Conservation (phyloP, 164 flowering plant genomes). For the Stephania cephalantha region DNA sequence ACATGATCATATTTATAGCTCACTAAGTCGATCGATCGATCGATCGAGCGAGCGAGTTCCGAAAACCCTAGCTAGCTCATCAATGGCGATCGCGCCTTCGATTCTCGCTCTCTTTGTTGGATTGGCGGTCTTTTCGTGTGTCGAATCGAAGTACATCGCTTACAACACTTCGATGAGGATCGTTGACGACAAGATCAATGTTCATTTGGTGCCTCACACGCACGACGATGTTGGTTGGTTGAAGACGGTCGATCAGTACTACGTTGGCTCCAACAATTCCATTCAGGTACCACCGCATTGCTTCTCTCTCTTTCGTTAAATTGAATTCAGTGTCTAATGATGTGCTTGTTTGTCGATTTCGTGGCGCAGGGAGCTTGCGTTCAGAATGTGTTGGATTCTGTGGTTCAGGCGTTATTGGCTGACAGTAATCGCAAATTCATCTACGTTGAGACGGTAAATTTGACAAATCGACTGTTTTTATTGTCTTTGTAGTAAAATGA, state of each 20-base stretch:
- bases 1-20: background rate
- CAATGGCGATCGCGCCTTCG: constrained; percentile 1
- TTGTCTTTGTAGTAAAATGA: background rate
- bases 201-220: constrained; percentile 81
- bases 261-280: constrained; percentile 73
- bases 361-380: constrained; percentile 53
- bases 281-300: constrained; percentile 45
- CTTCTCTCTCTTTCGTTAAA: background rate
- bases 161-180: constrained; percentile 54
- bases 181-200: constrained; percentile 61
- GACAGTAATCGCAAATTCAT: constrained; percentile 77
- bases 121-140: constrained; percentile 1
- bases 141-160: constrained; percentile 38
- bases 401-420: constrained; percentile 60
- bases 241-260: constrained; percentile 92
- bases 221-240: constrained; percentile 96
- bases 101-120: background rate
- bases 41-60: too few relatives aligned
- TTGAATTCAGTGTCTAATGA: background rate
- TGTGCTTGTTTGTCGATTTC: background rate
- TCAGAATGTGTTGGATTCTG: constrained; percentile 79
- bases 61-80: background rate
- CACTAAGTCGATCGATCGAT: background rate
- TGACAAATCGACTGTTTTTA: background rate
- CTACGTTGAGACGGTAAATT: constrained; percentile 61